Percentiles rank a stretch among this genome's conserved stretches.
Evolutionary conservation across 495 filamentous ascomycete genomes (phyloP).

Genomic region (Penicillium taxi): DNA sequence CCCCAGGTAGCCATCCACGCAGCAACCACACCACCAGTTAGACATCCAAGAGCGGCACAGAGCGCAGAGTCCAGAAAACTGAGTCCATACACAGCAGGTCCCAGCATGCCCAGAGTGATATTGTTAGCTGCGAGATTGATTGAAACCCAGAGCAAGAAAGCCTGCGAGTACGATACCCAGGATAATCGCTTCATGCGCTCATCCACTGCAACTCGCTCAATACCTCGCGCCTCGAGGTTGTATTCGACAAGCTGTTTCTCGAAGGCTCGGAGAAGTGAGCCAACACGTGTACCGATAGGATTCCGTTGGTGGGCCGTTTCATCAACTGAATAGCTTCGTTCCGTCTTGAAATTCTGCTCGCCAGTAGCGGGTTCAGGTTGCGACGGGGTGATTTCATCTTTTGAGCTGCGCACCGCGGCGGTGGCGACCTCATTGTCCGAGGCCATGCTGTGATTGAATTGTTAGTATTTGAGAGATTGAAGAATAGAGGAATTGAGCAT

Average conservation of each 20-base stretch:
- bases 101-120: conserved; percentile 66
- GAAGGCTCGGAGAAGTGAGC: conserved; percentile 27
- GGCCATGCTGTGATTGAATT: conserved; percentile 25
- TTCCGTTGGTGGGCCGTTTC: conserved; percentile 8
- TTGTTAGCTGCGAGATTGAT: conserved; percentile 73
- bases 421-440: conserved; percentile 24
- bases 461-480: conserved; percentile 16
- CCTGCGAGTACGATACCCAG: conserved; percentile 54
- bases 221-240: conserved; percentile 65
- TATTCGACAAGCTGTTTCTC: conserved; percentile 42
- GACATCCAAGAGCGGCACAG: conserved; percentile 55
- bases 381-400: conserved; percentile 13
- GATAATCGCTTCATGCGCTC: conserved; percentile 48
- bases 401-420: conserved; percentile 22
- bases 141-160: conserved; percentile 63
- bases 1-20: conserved; percentile 70
- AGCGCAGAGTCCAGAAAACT: conserved; percentile 60
- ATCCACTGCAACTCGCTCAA: conserved; percentile 57
- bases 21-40: conserved; percentile 51
- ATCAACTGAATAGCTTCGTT: conserved; percentile 6
- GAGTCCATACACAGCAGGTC: conserved; percentile 58
- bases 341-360: conserved; percentile 18
- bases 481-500: conserved; percentile 28
- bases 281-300: conserved; percentile 22
- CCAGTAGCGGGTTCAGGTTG: conserved; percentile 4